Percentiles rank a stretch among this genome's conserved stretches.
Evolutionary conservation across 495 filamentous ascomycete genomes (phyloP).

Genomic region (Hypoxylon subgilvum): DNA sequence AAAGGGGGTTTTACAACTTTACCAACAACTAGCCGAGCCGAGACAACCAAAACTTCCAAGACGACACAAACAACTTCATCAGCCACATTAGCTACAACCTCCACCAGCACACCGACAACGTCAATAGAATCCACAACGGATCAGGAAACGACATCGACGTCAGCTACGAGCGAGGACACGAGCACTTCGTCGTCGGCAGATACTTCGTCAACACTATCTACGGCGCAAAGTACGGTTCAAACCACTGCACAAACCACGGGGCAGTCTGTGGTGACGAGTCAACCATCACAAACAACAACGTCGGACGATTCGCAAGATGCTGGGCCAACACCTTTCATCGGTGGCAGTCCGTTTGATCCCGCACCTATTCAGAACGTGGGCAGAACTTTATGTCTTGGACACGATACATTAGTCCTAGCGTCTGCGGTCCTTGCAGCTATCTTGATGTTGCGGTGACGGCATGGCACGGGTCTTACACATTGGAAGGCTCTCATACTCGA

Average conservation of each 20-base stretch:
- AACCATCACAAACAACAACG: slow-evolving; percentile 15
- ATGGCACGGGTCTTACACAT: background rate
- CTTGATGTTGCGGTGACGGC: slow-evolving; percentile 20
- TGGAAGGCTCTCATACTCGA: too few species aligned
- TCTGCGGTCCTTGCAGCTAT: slow-evolving; percentile 13
- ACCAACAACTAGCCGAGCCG: slow-evolving; percentile 14
- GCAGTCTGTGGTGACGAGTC: slow-evolving; percentile 14
- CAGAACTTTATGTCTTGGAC: background rate
- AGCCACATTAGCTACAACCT: background rate
- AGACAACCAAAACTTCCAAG: slow-evolving; percentile 6
- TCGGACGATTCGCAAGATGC: slow-evolving; percentile 14
- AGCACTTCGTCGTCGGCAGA: slow-evolving; percentile 10
- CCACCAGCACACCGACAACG: slow-evolving; percentile 16
- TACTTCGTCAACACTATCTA: slow-evolving; percentile 5
- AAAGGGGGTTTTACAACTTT: slow-evolving; percentile 28
- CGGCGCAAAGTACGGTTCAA: too few species aligned
- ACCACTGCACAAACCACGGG: slow-evolving; percentile 8
- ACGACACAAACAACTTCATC: slow-evolving; percentile 12
- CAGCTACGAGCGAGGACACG: background rate
- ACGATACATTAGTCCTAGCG: slow-evolving; percentile 8
- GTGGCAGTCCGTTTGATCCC: slow-evolving; percentile 29
- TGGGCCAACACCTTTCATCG: slow-evolving; percentile 23
- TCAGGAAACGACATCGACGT: slow-evolving; percentile 15
- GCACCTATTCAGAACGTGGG: slow-evolving; percentile 15
- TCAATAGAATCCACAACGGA: slow-evolving; percentile 13